Percentiles rank a stretch among this genome's conserved stretches.
Conservation (phyloP, 176 grass and related monocot species). For the Tuctoria greenei region DNA sequence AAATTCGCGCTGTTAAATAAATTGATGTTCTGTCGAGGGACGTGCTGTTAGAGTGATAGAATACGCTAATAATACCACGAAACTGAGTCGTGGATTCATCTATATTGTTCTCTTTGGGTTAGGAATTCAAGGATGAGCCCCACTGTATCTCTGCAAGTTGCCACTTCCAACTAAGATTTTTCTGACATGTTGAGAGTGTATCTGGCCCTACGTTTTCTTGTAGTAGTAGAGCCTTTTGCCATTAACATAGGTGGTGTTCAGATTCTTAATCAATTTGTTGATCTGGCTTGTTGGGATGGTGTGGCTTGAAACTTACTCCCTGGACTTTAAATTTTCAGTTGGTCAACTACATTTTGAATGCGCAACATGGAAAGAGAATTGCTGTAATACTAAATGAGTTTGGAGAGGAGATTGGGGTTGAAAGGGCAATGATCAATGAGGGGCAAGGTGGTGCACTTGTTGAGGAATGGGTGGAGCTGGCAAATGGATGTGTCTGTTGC, state of each 20-base stretch:
- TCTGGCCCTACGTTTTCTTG: background rate
- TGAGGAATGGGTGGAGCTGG: slow-evolving; percentile 96
- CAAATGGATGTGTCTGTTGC: slow-evolving; percentile 97
- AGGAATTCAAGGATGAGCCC: background rate
- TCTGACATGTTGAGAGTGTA: background rate
- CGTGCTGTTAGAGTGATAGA: background rate
- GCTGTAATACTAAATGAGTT: slow-evolving; percentile 94
- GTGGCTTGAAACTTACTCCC: background rate
- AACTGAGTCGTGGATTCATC: slow-evolving; percentile 21
- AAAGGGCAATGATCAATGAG: slow-evolving; percentile 97
- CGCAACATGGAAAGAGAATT: slow-evolving; percentile 82
- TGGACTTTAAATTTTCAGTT: slow-evolving; percentile 54
- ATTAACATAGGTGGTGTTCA: background rate
- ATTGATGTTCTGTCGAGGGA: background rate
- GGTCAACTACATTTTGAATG: slow-evolving; percentile 85
- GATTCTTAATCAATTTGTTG: background rate
- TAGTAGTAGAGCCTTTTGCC: background rate
- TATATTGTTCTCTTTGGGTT: background rate
- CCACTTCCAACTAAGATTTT: slow-evolving; percentile 19
- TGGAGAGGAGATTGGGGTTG: slow-evolving; percentile 91
- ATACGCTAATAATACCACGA: slow-evolving; percentile 24
- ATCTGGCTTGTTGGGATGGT: background rate
- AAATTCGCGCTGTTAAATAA: background rate
- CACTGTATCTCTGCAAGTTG: background rate
- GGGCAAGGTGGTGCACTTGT: slow-evolving; percentile 81